Conservation (phyloP, 768 basidiomycete species). For the Boletus pseudo-olivaceus region DNA sequence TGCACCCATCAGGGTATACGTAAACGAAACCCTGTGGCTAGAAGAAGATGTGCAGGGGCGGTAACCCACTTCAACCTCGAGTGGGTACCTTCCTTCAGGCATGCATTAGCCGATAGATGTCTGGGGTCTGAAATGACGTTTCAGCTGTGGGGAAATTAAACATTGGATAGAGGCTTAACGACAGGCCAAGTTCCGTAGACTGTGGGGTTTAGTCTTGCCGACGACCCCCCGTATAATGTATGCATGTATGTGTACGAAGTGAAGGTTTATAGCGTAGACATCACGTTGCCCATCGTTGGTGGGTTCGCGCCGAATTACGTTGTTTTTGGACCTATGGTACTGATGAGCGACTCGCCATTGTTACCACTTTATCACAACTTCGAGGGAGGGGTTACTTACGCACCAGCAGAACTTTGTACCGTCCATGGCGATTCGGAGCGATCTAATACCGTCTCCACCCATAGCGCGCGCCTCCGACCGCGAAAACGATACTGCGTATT, state of each 20-base stretch:
- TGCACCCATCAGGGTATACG: neutral
- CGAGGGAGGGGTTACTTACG: neutral
- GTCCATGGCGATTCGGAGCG: too few relatives aligned
- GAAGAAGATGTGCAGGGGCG: constrained; percentile 1
- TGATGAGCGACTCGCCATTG: neutral
- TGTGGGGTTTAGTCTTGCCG: neutral
- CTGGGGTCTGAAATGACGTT: neutral
- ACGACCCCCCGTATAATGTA: neutral
- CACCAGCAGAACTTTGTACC: too few relatives aligned
- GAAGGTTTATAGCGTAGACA: neutral
- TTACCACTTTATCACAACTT: neutral
- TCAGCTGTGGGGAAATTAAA: constrained; percentile 6
- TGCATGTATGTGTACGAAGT: neutral
- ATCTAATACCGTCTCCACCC: too few relatives aligned
- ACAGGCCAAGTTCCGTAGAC: neutral
- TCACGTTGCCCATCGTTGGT: neutral
- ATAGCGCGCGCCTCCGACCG: too few relatives aligned
- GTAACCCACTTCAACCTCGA: constrained; percentile 6
- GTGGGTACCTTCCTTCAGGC: neutral
- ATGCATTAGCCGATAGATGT: neutral
- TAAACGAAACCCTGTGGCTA: too few relatives aligned
- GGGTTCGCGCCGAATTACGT: too few relatives aligned
- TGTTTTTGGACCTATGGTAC: neutral
- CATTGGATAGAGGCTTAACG: neutral
- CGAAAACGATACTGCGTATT: too few relatives aligned